Conservation (phyloP, 192 early-diverging fungal species). For the Coemansia sp. region DNA sequence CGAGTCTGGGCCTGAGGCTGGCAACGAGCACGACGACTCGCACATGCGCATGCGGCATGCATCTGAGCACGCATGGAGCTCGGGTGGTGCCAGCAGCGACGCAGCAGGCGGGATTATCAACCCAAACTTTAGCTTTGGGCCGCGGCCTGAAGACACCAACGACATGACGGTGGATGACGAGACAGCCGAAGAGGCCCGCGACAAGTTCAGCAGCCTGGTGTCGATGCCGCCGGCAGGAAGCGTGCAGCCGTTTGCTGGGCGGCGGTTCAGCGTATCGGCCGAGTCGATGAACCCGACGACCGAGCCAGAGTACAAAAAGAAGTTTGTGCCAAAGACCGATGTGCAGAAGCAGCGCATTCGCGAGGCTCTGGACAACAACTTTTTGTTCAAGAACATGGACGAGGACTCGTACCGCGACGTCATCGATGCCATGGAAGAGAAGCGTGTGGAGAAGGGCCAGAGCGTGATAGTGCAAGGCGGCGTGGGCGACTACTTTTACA, state of each 20-base stretch:
- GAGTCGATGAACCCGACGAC: conserved; percentile 93
- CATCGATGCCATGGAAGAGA: conserved; percentile 95
- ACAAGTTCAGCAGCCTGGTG: conserved; percentile 59
- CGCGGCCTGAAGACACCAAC: conserved; percentile 46
- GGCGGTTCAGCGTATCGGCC: conserved; percentile 92
- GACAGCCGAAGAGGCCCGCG: conserved; percentile 62
- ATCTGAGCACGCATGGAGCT: conserved; percentile 52
- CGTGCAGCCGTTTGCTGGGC: conserved; percentile 76
- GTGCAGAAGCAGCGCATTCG: conserved; percentile 84
- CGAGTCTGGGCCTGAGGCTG: conserved; percentile 46
- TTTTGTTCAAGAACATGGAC: conserved; percentile 91
- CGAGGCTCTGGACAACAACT: conserved; percentile 80
- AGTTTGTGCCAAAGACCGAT: conserved; percentile 83
- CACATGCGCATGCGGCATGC: conserved; percentile 55
- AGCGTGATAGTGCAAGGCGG: conserved; percentile 90
- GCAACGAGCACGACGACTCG: conserved; percentile 36
- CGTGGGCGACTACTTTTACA: conserved; percentile 97
- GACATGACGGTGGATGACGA: conserved; percentile 65
- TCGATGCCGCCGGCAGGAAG: conserved; percentile 56
- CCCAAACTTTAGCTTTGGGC: conserved; percentile 57
- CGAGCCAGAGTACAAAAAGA: conserved; percentile 77
- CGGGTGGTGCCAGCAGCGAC: conserved; percentile 19
- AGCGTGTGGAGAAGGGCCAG: conserved; percentile 66
- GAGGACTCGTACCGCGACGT: conserved; percentile 95
- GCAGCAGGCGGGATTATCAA: conserved; percentile 39